phyloP scores from a whole-genome alignment of 495 filamentous ascomycete species.

The Penicillium nucicola region DNA sequence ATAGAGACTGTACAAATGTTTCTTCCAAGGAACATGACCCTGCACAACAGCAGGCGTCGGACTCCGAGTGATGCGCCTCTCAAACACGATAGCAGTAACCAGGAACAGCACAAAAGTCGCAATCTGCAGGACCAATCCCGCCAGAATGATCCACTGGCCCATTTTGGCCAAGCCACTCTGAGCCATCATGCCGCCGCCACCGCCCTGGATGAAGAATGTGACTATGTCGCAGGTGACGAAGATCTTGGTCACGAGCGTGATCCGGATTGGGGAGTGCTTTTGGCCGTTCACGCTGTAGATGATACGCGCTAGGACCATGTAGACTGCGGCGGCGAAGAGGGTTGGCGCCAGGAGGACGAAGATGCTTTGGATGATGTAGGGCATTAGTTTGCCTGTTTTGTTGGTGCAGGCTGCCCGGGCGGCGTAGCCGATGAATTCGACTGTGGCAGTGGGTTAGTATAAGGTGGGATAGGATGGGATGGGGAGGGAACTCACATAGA shows the following conservation, averaged over 20 bases:
- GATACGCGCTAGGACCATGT: conserved; percentile 52
- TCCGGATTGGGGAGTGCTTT: conserved; percentile 32
- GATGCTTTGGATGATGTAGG: conserved; percentile 46
- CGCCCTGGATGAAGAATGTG: conserved; percentile 38
- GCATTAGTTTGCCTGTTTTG: conserved; percentile 21
- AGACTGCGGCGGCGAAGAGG: conserved; percentile 52
- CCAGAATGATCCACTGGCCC: conserved; percentile 13
- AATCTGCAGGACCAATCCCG: conserved; percentile 1
- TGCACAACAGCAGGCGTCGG: conserved; percentile 2
- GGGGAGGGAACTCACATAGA: conserved; percentile 4
- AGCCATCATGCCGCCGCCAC: conserved; percentile 13
- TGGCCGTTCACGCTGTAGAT: conserved; percentile 38
- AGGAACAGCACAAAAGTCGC: conserved; percentile 19
- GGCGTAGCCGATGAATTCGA: conserved; percentile 39
- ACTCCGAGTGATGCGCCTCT: conserved; percentile 41
- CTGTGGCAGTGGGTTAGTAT: not conserved
- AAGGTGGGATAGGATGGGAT: too few relatives aligned
- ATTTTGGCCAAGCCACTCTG: not conserved
- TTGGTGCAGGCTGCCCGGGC: conserved; percentile 23
- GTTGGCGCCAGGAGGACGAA: conserved; percentile 48
- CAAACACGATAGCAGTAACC: conserved; percentile 31
- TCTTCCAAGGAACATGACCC: conserved; percentile 16
- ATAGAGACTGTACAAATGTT: conserved; percentile 13
- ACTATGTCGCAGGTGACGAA: conserved; percentile 33
- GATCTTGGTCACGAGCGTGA: conserved; percentile 45